These are phyloP conservation scores for Boechera divaricarpa DNA, from an alignment of 345 rosid species.

Conservation along the genomic window DNA sequence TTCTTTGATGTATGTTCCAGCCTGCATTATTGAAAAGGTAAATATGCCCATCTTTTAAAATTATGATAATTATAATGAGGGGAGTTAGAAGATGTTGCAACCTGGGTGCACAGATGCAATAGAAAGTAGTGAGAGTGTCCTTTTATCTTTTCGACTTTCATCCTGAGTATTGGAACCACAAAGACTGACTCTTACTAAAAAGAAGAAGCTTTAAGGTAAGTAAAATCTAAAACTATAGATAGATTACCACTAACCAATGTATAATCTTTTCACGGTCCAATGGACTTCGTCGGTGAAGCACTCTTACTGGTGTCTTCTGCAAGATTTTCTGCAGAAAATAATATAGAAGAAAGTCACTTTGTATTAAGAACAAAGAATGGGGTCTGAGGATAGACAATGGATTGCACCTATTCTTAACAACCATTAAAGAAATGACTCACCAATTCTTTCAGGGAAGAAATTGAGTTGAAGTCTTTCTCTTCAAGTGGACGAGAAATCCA, in stretches of 20 bases:
- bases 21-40: slow-evolving; percentile 55
- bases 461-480: slow-evolving; percentile 59
- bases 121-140: slow-evolving; percentile 82
- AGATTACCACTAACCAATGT: slow-evolving; percentile 63
- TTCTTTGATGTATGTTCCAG: slow-evolving; percentile 97
- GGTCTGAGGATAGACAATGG: neutral
- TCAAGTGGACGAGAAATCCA: slow-evolving; percentile 93
- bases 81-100: slow-evolving; percentile 37
- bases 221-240: neutral
- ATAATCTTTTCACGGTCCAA: slow-evolving; percentile 80
- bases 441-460: slow-evolving; percentile 68
- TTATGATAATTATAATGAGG: neutral
- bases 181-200: slow-evolving; percentile 9
- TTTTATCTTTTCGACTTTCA: slow-evolving; percentile 80
- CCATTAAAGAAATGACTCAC: slow-evolving; percentile 45
- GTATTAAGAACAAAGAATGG: slow-evolving; percentile 16
- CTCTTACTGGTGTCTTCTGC: slow-evolving; percentile 92
- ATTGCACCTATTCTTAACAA: neutral
- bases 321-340: slow-evolving; percentile 59
- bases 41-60: neutral
- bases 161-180: slow-evolving; percentile 55
- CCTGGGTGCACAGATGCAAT: slow-evolving; percentile 95
- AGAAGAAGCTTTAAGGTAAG: slow-evolving; percentile 28
- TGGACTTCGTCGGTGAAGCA: slow-evolving; percentile 97
- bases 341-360: slow-evolving; percentile 1